Evolutionary conservation across 2,329 filamentous ascomycete species (phyloP).

Genomic region (Neofusicoccum laricinum): DNA sequence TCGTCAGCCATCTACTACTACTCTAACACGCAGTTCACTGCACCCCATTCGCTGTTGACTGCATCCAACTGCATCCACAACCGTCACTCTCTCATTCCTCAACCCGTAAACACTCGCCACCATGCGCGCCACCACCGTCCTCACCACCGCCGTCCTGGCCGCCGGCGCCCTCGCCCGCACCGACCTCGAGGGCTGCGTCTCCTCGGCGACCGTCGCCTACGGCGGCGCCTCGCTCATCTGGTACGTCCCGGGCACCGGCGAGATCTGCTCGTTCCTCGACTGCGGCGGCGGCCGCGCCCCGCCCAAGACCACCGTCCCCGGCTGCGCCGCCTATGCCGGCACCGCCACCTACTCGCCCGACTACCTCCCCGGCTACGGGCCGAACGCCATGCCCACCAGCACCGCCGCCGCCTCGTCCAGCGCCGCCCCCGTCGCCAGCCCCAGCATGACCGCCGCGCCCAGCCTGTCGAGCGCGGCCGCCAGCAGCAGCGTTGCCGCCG

Average conservation of each 20-base stretch:
- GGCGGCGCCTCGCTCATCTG: constrained; percentile 52
- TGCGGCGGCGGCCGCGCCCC: constrained; percentile 66
- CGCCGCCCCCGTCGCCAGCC: constrained; percentile 11
- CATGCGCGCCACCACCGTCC: constrained; percentile 24
- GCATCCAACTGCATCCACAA: not conserved
- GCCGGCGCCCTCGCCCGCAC: constrained; percentile 33
- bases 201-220: constrained; percentile 29
- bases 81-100: not conserved
- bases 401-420: not conserved
- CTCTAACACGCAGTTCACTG: constrained; percentile 1
- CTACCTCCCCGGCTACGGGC: constrained; percentile 42
- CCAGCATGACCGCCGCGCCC: constrained; percentile 11
- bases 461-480: constrained; percentile 10
- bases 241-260: constrained; percentile 62
- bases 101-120: not conserved
- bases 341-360: constrained; percentile 54
- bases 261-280: constrained; percentile 63
- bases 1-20: not conserved
- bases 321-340: constrained; percentile 56
- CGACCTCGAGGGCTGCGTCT: constrained; percentile 45
- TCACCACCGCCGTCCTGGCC: constrained; percentile 30
- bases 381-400: constrained; percentile 1
- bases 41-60: not conserved
- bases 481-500: constrained; percentile 8
- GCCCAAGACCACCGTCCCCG: constrained; percentile 61